Evolutionary conservation across 2,329 filamentous ascomycete species (phyloP).

Genomic region (Trichoderma harzianum): DNA sequence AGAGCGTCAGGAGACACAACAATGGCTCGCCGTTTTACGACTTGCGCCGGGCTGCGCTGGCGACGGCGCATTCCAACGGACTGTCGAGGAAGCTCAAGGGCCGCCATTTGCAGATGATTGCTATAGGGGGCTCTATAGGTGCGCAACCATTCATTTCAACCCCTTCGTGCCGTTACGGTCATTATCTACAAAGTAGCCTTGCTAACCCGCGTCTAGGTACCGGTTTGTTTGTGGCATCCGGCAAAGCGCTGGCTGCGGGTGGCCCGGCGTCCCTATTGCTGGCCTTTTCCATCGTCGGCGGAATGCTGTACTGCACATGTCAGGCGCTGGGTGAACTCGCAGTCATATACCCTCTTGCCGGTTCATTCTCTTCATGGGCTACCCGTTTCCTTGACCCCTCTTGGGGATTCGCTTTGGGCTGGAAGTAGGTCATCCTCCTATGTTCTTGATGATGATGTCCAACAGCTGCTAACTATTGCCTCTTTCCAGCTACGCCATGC

Average conservation of each 20-base stretch:
- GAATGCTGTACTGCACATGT: constrained; percentile 88
- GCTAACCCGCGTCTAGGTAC: constrained; percentile 50
- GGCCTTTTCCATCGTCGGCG: constrained; percentile 73
- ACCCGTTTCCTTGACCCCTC: constrained; percentile 90
- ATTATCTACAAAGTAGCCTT: not conserved
- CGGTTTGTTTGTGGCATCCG: constrained; percentile 83
- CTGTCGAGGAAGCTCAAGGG: constrained; percentile 76
- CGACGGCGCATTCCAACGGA: constrained; percentile 69
- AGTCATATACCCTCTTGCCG: constrained; percentile 84
- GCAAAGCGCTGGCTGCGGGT: constrained; percentile 64
- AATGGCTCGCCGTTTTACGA: constrained; percentile 52
- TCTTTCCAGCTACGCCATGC: constrained; percentile 66
- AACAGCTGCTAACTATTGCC: constrained; percentile 2
- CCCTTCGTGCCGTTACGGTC: not conserved
- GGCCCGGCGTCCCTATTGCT: constrained; percentile 76
- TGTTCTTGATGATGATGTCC: not conserved
- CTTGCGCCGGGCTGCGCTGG: constrained; percentile 55
- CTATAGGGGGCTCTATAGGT: constrained; percentile 89
- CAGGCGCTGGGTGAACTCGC: constrained; percentile 90
- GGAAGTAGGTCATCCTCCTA: constrained; percentile 61
- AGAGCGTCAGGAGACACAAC: constrained; percentile 25
- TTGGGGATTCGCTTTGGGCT: constrained; percentile 94
- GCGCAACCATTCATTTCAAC: constrained; percentile 19
- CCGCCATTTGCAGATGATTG: constrained; percentile 94
- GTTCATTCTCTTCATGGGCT: constrained; percentile 88